phyloP scores from a whole-genome alignment of 257 asterid genomes.

The Apocynum venetum region DNA sequence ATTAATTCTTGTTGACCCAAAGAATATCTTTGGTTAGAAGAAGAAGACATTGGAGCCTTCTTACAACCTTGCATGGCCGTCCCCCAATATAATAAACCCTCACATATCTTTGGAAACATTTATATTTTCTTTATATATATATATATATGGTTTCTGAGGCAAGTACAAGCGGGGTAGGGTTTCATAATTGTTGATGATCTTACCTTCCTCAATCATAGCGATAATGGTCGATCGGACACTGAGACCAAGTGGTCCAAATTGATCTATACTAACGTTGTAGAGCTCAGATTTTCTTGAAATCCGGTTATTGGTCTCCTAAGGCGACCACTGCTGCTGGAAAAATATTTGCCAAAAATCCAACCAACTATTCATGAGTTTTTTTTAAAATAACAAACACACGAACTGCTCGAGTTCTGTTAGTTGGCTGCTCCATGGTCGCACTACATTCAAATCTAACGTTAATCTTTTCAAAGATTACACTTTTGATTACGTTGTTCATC shows the following conservation, averaged over 20 bases:
- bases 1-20: conserved; percentile 2
- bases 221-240: background rate
- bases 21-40: background rate
- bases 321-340: background rate
- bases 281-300: conserved; percentile 3
- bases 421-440: conserved; percentile 31
- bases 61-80: conserved; percentile 6
- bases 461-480: conserved; percentile 22
- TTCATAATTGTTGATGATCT: background rate
- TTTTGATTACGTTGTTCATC: conserved; percentile 1
- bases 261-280: background rate
- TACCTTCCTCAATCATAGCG: background rate
- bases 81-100: background rate
- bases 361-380: background rate
- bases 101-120: background rate
- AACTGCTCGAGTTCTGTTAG: conserved; percentile 5
- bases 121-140: background rate
- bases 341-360: background rate
- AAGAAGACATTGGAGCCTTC: background rate
- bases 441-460: conserved; percentile 30
- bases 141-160: background rate
- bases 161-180: background rate
- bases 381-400: background rate
- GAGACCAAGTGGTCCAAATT: background rate
- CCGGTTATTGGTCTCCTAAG: background rate